These are phyloP conservation scores for Botryotinia globosa DNA, from an alignment of 2,329 filamentous ascomycete species.

Conservation along the genomic window DNA sequence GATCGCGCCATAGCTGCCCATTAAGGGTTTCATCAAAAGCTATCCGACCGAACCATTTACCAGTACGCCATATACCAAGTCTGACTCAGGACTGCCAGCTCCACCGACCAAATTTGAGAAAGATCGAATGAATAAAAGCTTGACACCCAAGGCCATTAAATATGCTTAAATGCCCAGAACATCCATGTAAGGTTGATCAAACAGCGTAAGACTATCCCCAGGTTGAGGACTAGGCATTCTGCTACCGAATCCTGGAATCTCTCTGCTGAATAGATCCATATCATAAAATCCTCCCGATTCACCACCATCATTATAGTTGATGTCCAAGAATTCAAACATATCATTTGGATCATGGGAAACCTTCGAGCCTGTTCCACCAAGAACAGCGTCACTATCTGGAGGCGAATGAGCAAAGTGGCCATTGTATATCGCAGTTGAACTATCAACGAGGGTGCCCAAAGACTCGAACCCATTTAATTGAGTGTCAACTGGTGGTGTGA, in stretches of 20 bases:
- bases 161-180: background rate
- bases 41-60: background rate
- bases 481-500: background rate
- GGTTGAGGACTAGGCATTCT: conserved; percentile 8
- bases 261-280: conserved; percentile 7
- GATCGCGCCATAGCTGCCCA: background rate
- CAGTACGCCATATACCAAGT: background rate
- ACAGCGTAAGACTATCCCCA: background rate
- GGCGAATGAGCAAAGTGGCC: conserved; percentile 1
- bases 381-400: conserved; percentile 3
- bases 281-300: conserved; percentile 14
- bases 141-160: background rate
- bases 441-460: conserved; percentile 11
- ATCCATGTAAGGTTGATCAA: background rate
- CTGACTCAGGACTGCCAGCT: background rate
- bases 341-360: background rate
- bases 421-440: background rate
- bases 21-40: background rate
- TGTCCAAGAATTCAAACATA: conserved; percentile 11
- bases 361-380: background rate
- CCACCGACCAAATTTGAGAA: background rate
- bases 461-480: conserved; percentile 9
- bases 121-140: background rate
- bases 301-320: conserved; percentile 9
- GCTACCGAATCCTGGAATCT: conserved; percentile 13